phyloP scores from a whole-genome alignment of 805 yeast species.

The Yarrowia hollandica region DNA sequence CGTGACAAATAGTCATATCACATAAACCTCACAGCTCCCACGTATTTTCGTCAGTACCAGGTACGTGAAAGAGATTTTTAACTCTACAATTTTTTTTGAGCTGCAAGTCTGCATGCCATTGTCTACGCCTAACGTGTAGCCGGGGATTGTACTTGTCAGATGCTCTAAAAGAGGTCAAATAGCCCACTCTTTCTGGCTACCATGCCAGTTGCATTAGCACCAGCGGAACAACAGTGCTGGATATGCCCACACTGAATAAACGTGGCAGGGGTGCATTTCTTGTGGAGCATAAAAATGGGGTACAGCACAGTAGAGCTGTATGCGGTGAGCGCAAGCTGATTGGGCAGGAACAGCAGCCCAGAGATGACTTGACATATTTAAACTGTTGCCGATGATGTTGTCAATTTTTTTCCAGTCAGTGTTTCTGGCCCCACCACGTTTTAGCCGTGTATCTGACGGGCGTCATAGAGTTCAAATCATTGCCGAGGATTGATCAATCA shows the following conservation, averaged over 20 bases:
- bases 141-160: background rate
- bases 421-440: too few species aligned
- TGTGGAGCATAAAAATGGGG: background rate
- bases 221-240: background rate
- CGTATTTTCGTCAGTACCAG: too few species aligned
- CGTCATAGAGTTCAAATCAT: too few species aligned
- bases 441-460: too few species aligned
- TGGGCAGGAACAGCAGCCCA: too few species aligned
- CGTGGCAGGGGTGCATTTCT: background rate
- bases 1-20: constrained; percentile 1
- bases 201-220: background rate
- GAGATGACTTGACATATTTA: background rate
- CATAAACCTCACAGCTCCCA: constrained; percentile 12
- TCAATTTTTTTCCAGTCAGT: too few species aligned
- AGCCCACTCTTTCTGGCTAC: background rate
- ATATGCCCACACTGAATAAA: background rate
- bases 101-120: background rate
- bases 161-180: background rate
- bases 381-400: constrained; percentile 22
- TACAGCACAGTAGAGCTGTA: background rate
- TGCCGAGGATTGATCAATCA: too few species aligned
- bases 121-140: background rate
- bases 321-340: background rate
- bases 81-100: background rate
- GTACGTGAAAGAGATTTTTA: too few species aligned